Percentiles rank a stretch among this genome's conserved stretches.
phyloP scores from a whole-genome alignment of 1,139 yeast species.

The Kazachstania sp. region DNA sequence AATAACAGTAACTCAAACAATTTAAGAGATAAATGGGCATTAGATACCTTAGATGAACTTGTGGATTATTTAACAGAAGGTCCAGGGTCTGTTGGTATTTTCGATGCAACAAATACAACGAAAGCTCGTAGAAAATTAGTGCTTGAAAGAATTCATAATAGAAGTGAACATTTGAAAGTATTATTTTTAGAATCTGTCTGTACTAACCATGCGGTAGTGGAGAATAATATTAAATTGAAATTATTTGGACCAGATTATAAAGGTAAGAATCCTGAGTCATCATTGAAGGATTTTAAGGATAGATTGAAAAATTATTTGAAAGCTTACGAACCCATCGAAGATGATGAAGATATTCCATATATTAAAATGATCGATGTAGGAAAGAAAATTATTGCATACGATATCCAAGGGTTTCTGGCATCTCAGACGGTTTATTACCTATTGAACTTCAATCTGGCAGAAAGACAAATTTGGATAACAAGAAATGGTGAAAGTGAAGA shows the following conservation, averaged over 20 bases:
- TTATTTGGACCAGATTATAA: conserved; percentile 89
- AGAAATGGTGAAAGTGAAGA: conserved; percentile 90
- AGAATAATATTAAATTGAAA: conserved; percentile 73
- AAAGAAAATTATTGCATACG: conserved; percentile 82
- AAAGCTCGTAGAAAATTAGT: conserved; percentile 62
- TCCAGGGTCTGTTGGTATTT: conserved; percentile 85
- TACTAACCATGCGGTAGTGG: conserved; percentile 67
- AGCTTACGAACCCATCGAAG: conserved; percentile 87
- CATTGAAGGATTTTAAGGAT: conserved; percentile 73
- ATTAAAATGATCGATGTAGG: conserved; percentile 96
- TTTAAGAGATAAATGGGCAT: conserved; percentile 89
- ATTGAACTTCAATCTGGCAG: conserved; percentile 80
- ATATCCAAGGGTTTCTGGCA: conserved; percentile 84
- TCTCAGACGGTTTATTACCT: conserved; percentile 89
- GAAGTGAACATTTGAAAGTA: conserved; percentile 64
- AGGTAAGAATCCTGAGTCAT: conserved; percentile 73
- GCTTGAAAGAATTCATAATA: conserved; percentile 56
- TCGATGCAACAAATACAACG: conserved; percentile 93
- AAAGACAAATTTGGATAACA: conserved; percentile 91
- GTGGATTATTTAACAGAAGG: conserved; percentile 73
- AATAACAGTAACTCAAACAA: conserved; percentile 56
- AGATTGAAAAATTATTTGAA: conserved; percentile 76
- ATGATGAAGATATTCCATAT: conserved; percentile 69
- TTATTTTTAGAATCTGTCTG: conserved; percentile 83
- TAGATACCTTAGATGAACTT: conserved; percentile 81